Percentiles rank a stretch among this genome's conserved stretches.
phyloP scores from a whole-genome alignment of 108 stramenopile species.

The Nitzschia palea region DNA sequence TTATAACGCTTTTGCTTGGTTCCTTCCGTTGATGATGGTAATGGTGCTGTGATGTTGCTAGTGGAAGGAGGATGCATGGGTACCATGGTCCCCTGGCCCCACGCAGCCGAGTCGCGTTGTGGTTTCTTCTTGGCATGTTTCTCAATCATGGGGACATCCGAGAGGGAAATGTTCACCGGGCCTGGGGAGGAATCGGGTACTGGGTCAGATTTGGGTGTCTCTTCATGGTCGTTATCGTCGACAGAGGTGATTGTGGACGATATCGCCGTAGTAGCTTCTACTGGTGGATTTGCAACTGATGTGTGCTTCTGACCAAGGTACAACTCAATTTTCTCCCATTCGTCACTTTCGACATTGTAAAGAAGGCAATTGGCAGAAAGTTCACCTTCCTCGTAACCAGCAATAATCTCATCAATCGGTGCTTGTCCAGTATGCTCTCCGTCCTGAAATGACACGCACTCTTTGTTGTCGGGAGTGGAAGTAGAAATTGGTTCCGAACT shows the following conservation, averaged over 20 bases:
- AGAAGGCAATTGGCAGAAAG: constrained; percentile 56
- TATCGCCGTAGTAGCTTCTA: too few species aligned
- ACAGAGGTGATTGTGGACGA: too few species aligned
- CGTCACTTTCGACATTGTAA: constrained; percentile 40
- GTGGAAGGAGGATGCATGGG: background rate
- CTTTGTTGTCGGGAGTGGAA: background rate
- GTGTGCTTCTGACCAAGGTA: constrained; percentile 37
- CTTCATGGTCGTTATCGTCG: too few species aligned
- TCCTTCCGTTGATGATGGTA: background rate
- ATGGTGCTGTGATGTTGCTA: background rate
- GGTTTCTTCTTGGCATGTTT: constrained; percentile 79
- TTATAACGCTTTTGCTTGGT: constrained; percentile 34
- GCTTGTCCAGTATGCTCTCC: constrained; percentile 76
- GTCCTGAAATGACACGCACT: constrained; percentile 49
- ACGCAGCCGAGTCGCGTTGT: constrained; percentile 55
- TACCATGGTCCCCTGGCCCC: constrained; percentile 57
- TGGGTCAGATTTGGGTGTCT: background rate
- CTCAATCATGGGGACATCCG: constrained; percentile 19
- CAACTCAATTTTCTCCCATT: constrained; percentile 50
- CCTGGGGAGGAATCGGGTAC: background rate
- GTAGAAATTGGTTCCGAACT: background rate
- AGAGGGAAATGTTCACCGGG: background rate
- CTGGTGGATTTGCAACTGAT: too few species aligned
- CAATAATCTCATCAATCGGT: constrained; percentile 59
- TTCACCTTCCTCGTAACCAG: constrained; percentile 76